Evolutionary conservation across 116 monocot species (phyloP).

Genomic region (Posidonia oceanica): DNA sequence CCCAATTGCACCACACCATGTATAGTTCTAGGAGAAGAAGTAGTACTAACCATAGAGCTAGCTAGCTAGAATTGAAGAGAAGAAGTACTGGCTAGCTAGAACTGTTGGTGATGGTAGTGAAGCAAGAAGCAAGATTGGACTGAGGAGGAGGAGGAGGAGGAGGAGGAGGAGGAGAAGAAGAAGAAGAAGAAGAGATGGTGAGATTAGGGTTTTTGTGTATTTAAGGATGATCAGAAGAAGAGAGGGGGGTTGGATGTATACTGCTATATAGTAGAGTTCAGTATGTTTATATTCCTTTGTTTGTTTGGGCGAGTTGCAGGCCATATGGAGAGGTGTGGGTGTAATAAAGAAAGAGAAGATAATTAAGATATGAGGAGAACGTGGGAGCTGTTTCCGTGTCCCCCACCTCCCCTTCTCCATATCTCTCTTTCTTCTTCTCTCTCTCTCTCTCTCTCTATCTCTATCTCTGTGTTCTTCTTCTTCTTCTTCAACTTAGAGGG

Average conservation of each 20-base stretch:
- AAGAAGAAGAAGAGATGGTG: not conserved
- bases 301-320: not conserved
- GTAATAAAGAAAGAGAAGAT: not conserved
- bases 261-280: not conserved
- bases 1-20: not conserved
- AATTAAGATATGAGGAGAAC: slow-evolving; percentile 14
- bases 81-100: not conserved
- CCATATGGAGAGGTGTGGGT: not conserved
- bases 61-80: not conserved
- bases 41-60: slow-evolving; percentile 1
- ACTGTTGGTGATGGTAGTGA: not conserved
- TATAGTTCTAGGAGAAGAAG: not conserved
- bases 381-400: slow-evolving; percentile 76
- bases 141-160: not conserved
- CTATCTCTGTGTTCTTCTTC: not conserved
- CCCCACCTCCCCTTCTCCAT: slow-evolving; percentile 12
- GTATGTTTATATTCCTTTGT: slow-evolving; percentile 9
- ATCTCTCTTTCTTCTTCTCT: not conserved
- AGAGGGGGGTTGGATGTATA: not conserved
- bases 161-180: not conserved
- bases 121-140: not conserved
- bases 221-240: slow-evolving; percentile 29
- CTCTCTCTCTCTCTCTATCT: not conserved
- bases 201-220: slow-evolving; percentile 16
- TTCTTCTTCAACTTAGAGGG: too few relatives aligned